A percentile compares a stretch with the other conserved stretches of the same genome.
phyloP scores from a whole-genome alignment of 2,329 filamentous ascomycete genomes.

The Ceratocystis papillata region DNA sequence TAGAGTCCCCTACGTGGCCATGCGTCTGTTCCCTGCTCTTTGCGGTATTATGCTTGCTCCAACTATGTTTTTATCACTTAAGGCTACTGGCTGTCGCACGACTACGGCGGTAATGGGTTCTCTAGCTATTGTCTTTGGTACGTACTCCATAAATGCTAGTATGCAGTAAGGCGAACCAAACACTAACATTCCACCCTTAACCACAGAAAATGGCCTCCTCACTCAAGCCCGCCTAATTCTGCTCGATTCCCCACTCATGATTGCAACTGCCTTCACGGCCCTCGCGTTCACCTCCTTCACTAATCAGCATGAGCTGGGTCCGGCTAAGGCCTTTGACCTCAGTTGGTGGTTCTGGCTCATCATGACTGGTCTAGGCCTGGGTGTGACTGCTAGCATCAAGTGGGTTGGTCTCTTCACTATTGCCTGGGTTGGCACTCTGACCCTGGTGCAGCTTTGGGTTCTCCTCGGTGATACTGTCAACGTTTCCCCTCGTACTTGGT shows the following conservation, averaged over 20 bases:
- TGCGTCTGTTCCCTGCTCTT: conserved; percentile 86
- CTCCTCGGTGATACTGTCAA: conserved; percentile 79
- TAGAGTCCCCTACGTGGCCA: conserved; percentile 89
- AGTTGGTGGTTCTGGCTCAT: conserved; percentile 98
- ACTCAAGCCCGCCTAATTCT: conserved; percentile 94
- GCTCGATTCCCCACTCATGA: conserved; percentile 86
- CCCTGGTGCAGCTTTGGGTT: conserved; percentile 86
- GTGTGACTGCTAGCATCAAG: conserved; percentile 89
- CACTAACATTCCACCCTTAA: neutral
- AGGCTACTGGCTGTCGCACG: conserved; percentile 79
- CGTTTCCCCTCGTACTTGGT: conserved; percentile 73
- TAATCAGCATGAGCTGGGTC: conserved; percentile 92
- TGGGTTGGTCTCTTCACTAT: conserved; percentile 99
- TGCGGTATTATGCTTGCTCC: conserved; percentile 82
- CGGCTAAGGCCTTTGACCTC: conserved; percentile 71
- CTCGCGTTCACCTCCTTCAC: conserved; percentile 86
- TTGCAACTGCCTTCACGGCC: conserved; percentile 84
- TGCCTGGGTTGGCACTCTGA: conserved; percentile 90
- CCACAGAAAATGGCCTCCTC: conserved; percentile 78
- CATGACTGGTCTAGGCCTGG: conserved; percentile 75
- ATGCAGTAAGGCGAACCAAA: neutral
- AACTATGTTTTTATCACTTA: conserved; percentile 88
- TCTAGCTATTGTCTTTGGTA: conserved; percentile 81
- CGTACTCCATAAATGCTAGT: conserved; percentile 31
- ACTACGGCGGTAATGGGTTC: conserved; percentile 75